Evolutionary conservation across 2,329 filamentous ascomycete species (phyloP), one percentile per base, ranked within the genome.

Genomic region (Trichoderma oligosporum): DNA sequence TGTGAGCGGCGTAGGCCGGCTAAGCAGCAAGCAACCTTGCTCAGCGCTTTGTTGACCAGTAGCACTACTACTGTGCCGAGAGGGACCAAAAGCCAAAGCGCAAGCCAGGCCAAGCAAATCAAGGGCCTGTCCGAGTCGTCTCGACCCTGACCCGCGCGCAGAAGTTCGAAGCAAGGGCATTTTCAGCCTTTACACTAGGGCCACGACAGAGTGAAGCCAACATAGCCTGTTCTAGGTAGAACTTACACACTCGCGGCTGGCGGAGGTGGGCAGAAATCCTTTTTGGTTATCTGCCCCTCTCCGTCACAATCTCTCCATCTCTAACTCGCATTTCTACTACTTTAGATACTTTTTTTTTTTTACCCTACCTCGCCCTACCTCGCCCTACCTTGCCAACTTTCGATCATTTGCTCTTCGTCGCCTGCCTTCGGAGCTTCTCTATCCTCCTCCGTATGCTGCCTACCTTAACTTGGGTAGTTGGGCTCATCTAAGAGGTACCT

Each of bases 101-200:
- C 18, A 29, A n/a, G n/a, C n/a, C 14, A 44, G 16, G 42, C 20
- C 12, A 38, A 38, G 31, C 29, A 25, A 35, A 33, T 29, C 22
- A 31, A 49, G 8, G 22, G 24, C 16, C 44, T 27, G 45, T 35
- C 54, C 54, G 35, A 36, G 22, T 55, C 18, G 33, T 38, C 22
- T 25, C 49, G 22, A 42, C 31, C 41, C 22, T 46, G 31, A 45
- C 18, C 39, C 52, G 35, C 41, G 52, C 31, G 29, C 36, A 8
- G 36, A n/a, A n/a, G 42, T 7, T 31, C 18, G 27, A 44, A 56
- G 52, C 52, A 56, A 22, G 42, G 53, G 51, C 51, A 36, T 42
- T 33, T n/a, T 25, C 42, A 48, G 53, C n/a, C 53, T 18, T 41
- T 22, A 14, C 33, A 22, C 41, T 41, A 45, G 44, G 20, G 22